Evolutionary conservation across 2,329 filamentous ascomycete species (phyloP).

Genomic region (Colletotrichum musae): DNA sequence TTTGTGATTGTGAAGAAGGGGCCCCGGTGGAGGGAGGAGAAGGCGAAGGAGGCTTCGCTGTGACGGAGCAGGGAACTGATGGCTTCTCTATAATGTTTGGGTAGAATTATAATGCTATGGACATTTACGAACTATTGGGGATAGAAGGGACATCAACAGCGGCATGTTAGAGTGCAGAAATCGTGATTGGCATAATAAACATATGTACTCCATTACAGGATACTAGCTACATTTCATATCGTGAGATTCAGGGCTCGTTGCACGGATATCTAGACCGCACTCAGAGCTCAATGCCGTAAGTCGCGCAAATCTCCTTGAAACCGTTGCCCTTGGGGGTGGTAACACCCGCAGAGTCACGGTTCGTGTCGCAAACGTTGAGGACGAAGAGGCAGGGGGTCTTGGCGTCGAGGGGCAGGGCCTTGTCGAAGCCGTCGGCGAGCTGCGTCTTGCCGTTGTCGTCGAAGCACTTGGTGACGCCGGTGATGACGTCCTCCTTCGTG

Average conservation of each 20-base stretch:
- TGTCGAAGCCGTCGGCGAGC: not conserved
- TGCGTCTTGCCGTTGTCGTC: not conserved
- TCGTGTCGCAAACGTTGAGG: not conserved
- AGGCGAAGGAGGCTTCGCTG: constrained; percentile 47
- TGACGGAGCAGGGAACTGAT: not conserved
- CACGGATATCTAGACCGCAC: too few relatives aligned
- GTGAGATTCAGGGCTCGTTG: too few relatives aligned
- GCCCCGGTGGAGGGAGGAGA: constrained; percentile 66
- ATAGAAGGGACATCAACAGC: too few relatives aligned
- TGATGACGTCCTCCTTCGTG: not conserved
- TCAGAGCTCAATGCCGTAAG: too few relatives aligned
- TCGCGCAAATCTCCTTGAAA: too few relatives aligned
- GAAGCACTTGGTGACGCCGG: not conserved
- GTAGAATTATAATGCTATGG: not conserved
- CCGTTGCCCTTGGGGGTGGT: too few relatives aligned
- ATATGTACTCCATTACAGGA: too few relatives aligned
- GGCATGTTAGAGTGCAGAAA: too few relatives aligned
- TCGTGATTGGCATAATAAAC: too few relatives aligned
- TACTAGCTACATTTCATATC: too few relatives aligned
- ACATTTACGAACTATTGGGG: too few relatives aligned
- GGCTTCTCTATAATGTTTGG: not conserved
- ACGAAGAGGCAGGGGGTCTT: not conserved
- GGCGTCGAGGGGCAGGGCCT: not conserved
- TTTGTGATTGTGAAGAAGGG: constrained; percentile 64
- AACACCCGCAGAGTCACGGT: too few relatives aligned